Conservation (phyloP, 2,329 filamentous ascomycete species). For the Monilinia fructicola region DNA sequence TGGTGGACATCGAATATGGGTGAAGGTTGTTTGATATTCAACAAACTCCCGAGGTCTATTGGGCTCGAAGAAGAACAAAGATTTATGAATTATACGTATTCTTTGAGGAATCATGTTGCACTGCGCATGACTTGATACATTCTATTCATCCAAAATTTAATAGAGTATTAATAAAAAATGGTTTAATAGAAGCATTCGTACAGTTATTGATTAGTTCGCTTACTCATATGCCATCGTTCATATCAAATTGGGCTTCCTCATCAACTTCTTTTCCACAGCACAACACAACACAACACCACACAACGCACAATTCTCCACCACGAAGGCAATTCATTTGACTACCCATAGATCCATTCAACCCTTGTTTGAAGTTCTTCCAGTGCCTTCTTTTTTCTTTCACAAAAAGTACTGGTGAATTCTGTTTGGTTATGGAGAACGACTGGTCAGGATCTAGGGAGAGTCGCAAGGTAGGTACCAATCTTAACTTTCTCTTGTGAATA, state of each 20-base stretch:
- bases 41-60: no score
- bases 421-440: constrained; percentile 14
- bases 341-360: neutral
- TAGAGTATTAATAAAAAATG: neutral
- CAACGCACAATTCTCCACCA: constrained; percentile 12
- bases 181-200: neutral
- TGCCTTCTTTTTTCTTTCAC: neutral
- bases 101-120: neutral
- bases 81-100: neutral
- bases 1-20: neutral
- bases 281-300: neutral
- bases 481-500: constrained; percentile 4
- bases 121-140: neutral
- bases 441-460: constrained; percentile 12
- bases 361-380: neutral
- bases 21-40: no score
- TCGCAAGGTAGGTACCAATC: constrained; percentile 21
- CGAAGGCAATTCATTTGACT: neutral
- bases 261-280: constrained; percentile 3
- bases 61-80: neutral
- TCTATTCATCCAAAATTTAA: neutral
- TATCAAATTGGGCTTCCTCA: constrained; percentile 13
- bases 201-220: neutral
- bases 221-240: constrained; percentile 5
- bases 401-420: neutral